A percentile compares a stretch with the other conserved stretches of the same genome.
These are phyloP conservation scores for Cytospora mali DNA, from an alignment of 2,329 filamentous ascomycete species.

Conservation along the genomic window DNA sequence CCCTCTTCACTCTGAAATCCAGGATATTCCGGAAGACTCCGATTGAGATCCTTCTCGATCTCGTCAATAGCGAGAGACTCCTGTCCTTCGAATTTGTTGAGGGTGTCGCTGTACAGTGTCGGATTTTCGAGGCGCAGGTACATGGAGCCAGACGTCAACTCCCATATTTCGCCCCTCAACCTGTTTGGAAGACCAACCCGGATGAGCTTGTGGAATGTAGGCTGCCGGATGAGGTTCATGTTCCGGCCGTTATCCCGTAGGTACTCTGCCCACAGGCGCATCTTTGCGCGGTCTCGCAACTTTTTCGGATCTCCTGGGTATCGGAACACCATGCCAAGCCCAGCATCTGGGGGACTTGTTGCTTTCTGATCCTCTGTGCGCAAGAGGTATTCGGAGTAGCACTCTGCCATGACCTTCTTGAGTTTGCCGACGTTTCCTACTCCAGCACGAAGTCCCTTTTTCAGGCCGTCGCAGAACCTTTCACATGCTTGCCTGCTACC, in stretches of 20 bases:
- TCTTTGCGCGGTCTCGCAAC: conserved; percentile 91
- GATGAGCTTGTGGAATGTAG: conserved; percentile 97
- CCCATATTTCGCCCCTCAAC: conserved; percentile 92
- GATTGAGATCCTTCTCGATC: conserved; percentile 97
- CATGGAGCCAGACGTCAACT: conserved; percentile 87
- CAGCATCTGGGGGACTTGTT: conserved; percentile 80
- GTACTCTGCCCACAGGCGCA: conserved; percentile 97
- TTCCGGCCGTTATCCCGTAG: conserved; percentile 93
- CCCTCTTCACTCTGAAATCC: conserved; percentile 97
- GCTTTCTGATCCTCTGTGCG: conserved; percentile 65
- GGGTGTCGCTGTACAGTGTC: conserved; percentile 78
- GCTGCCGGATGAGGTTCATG: conserved; percentile 87
- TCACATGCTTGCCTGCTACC: conserved; percentile 89
- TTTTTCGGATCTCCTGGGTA: conserved; percentile 96
- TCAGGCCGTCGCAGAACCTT: conserved; percentile 93
- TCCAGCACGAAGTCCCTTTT: conserved; percentile 82
- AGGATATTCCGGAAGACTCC: conserved; percentile 94
- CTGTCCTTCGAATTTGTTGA: conserved; percentile 79
- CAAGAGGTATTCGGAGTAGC: conserved; percentile 86
- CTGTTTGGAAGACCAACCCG: conserved; percentile 93
- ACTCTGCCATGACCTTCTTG: conserved; percentile 76
- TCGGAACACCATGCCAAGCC: conserved; percentile 86
- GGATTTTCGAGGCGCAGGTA: conserved; percentile 87
- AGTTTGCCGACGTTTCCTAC: conserved; percentile 88
- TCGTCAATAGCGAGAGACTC: conserved; percentile 97